These are phyloP conservation scores for Xanthoceras sorbifolium DNA, from an alignment of 345 rosid species.

Conservation along the genomic window DNA sequence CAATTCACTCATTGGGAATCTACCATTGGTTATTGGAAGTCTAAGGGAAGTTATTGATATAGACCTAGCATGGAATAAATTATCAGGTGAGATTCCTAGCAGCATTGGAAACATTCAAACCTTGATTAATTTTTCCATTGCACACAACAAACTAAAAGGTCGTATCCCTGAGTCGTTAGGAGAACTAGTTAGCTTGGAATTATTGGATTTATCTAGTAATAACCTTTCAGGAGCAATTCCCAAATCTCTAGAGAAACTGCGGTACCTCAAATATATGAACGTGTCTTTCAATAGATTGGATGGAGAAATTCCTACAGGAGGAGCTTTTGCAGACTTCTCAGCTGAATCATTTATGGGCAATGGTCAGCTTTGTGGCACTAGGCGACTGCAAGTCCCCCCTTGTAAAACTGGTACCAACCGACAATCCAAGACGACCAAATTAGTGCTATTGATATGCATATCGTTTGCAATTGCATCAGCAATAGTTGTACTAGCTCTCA, in stretches of 20 bases:
- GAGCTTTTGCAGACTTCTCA: no score
- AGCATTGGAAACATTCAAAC: not conserved
- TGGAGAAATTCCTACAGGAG: no score
- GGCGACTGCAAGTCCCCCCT: no score
- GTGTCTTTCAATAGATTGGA: no score
- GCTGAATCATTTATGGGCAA: no score
- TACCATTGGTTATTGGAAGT: not conserved
- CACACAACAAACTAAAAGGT: not conserved
- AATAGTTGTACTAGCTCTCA: no score
- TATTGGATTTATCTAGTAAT: constrained; percentile 14
- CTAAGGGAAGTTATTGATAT: not conserved
- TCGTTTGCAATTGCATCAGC: no score
- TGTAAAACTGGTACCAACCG: no score
- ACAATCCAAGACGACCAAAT: no score
- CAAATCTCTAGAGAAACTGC: constrained; percentile 1
- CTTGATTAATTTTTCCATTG: constrained; percentile 7
- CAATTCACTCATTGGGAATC: not conserved
- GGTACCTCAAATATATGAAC: no score
- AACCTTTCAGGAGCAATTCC: constrained; percentile 10
- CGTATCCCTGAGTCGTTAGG: constrained; percentile 16
- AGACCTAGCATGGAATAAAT: constrained; percentile 16
- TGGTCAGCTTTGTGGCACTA: no score
- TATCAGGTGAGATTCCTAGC: constrained; percentile 17
- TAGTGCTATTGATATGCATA: no score
- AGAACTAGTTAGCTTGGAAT: not conserved